Conservation (phyloP, 306 rosid species). For the Cicer judaicum region DNA sequence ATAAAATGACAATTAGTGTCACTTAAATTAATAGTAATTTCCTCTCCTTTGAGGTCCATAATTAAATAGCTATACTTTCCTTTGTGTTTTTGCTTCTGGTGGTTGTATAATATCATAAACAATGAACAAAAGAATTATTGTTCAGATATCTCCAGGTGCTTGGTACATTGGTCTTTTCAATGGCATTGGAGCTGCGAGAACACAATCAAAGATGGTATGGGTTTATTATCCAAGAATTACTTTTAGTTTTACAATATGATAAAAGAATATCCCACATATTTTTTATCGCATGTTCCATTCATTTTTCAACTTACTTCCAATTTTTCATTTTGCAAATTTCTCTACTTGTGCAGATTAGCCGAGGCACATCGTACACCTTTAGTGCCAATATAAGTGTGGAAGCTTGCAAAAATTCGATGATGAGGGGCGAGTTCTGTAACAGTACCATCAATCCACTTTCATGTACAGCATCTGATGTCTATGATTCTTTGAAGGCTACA, state of each 20-base stretch:
- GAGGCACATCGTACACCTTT: conserved; percentile 72
- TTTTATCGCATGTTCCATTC: conserved; percentile 1
- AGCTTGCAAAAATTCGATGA: conserved; percentile 73
- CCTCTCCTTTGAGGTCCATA: conserved; percentile 24
- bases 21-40: no score
- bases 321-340: conserved; percentile 17
- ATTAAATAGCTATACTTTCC: conserved; percentile 17
- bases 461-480: conserved; percentile 57
- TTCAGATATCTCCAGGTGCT: conserved; percentile 94
- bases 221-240: conserved; percentile 31
- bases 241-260: conserved; percentile 17
- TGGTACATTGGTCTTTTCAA: conserved; percentile 97
- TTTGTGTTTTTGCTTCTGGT: conserved; percentile 17
- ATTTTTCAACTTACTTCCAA: not conserved
- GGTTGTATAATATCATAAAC: conserved; percentile 13
- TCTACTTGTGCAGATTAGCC: conserved; percentile 65
- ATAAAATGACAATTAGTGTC: no score
- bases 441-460: conserved; percentile 76
- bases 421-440: conserved; percentile 83
- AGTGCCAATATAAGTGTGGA: conserved; percentile 82
- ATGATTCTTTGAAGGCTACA: conserved; percentile 45
- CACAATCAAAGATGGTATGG: conserved; percentile 93
- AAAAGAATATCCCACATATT: conserved; percentile 30
- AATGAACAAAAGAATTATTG: conserved; percentile 42
- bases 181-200: conserved; percentile 83